A percentile compares a stretch with the other conserved stretches of the same genome.
Conservation (phyloP, 1,284 basidiomycete genomes). For the Ceratobasidium sp. region DNA sequence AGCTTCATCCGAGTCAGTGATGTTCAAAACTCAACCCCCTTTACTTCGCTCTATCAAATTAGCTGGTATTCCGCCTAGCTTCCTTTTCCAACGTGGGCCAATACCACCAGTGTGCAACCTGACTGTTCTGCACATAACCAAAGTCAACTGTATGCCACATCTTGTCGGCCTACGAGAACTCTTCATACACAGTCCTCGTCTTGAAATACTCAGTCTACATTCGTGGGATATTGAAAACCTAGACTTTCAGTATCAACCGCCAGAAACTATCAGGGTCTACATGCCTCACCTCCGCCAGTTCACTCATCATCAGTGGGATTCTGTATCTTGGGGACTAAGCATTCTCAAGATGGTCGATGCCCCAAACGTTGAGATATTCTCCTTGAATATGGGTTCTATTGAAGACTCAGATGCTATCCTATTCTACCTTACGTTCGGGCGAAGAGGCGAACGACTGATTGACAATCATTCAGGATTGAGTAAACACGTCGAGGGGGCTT, state of each 20-base stretch:
- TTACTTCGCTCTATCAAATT: not conserved
- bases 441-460: not conserved
- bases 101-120: not conserved
- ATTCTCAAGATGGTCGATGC: conserved; percentile 11
- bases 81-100: not conserved
- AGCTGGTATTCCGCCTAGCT: not conserved
- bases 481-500: not conserved
- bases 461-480: not conserved
- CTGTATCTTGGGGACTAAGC: not conserved
- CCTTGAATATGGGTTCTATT: too few species aligned
- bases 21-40: not conserved
- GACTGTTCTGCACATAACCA: not conserved
- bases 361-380: not conserved
- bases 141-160: not conserved
- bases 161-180: not conserved
- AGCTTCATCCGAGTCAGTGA: not conserved
- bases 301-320: too few species aligned
- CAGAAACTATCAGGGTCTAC: not conserved
- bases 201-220: not conserved
- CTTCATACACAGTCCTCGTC: not conserved
- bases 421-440: not conserved
- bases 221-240: not conserved
- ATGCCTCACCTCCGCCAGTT: not conserved
- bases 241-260: not conserved
- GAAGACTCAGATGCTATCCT: not conserved